Conservation (phyloP, 2,329 filamentous ascomycete species). For the Tolypocladium capitatum region DNA sequence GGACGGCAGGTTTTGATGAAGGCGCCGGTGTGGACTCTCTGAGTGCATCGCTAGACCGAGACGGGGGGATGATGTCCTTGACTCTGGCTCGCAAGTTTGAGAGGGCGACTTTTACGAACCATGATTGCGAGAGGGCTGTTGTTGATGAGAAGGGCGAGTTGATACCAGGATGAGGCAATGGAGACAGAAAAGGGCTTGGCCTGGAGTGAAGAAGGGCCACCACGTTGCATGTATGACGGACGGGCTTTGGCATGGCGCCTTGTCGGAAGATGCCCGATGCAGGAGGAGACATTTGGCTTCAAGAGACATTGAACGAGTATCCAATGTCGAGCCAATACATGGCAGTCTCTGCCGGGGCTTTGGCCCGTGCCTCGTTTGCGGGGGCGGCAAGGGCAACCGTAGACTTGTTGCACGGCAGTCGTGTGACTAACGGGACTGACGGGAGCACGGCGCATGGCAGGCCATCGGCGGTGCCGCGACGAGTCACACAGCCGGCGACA, state of each 20-base stretch:
- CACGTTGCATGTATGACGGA: not conserved
- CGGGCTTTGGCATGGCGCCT: not conserved
- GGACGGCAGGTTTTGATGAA: constrained; percentile 64
- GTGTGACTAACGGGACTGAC: no score
- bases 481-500: not conserved
- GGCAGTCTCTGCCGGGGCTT: no score
- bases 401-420: no score
- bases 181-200: not conserved
- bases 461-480: not conserved
- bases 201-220: not conserved
- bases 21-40: constrained; percentile 57
- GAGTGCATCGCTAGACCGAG: constrained; percentile 1
- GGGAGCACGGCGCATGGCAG: no score
- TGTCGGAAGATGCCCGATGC: not conserved
- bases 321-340: not conserved
- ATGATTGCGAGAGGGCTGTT: not conserved
- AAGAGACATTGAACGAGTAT: not conserved
- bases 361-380: no score
- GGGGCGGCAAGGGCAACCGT: no score
- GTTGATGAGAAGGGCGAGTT: not conserved
- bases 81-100: not conserved
- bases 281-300: not conserved
- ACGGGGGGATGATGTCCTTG: not conserved
- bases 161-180: not conserved
- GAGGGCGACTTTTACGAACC: not conserved